A percentile compares a stretch with the other conserved stretches of the same genome.
phyloP scores from a whole-genome alignment of 805 yeast species.

The Lachancea fermentati region DNA sequence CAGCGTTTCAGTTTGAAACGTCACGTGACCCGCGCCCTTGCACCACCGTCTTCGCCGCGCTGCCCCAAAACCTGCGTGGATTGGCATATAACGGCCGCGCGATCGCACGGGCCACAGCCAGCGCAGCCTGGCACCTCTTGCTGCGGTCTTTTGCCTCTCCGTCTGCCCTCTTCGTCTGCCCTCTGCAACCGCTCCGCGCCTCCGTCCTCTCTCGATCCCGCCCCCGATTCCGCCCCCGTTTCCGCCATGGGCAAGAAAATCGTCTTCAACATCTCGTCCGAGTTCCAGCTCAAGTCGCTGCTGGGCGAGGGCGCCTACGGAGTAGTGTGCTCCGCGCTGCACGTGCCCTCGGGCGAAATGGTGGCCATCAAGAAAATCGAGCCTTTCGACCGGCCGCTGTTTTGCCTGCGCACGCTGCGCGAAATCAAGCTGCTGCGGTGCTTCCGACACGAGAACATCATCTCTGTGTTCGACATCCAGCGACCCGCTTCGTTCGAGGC shows the following conservation, averaged over 20 bases:
- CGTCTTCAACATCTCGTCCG: conserved; percentile 77
- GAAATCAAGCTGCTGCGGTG: conserved; percentile 85
- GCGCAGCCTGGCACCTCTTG: too few relatives aligned
- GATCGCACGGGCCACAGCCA: too few relatives aligned
- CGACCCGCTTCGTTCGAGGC: conserved; percentile 69
- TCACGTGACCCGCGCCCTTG: neutral
- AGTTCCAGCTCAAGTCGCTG: conserved; percentile 76
- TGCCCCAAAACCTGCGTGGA: too few relatives aligned
- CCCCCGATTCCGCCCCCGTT: too few relatives aligned
- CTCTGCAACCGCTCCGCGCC: too few relatives aligned
- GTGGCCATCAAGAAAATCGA: conserved; percentile 96
- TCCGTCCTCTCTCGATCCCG: too few relatives aligned
- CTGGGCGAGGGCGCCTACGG: conserved; percentile 98
- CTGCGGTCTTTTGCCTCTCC: too few relatives aligned
- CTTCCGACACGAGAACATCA: conserved; percentile 90
- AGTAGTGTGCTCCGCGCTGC: conserved; percentile 83
- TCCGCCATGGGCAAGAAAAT: conserved; percentile 39
- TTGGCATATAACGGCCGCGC: too few relatives aligned
- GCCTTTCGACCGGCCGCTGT: conserved; percentile 85
- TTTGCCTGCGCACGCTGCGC: conserved; percentile 81
- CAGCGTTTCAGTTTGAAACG: neutral
- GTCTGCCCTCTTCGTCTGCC: too few relatives aligned
- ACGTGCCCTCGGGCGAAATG: conserved; percentile 75
- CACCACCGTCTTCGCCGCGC: too few relatives aligned
- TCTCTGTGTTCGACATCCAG: conserved; percentile 83